Base-by-base conservation (phyloP, 1,139 yeast species). In the Pichia sp. region DNA sequence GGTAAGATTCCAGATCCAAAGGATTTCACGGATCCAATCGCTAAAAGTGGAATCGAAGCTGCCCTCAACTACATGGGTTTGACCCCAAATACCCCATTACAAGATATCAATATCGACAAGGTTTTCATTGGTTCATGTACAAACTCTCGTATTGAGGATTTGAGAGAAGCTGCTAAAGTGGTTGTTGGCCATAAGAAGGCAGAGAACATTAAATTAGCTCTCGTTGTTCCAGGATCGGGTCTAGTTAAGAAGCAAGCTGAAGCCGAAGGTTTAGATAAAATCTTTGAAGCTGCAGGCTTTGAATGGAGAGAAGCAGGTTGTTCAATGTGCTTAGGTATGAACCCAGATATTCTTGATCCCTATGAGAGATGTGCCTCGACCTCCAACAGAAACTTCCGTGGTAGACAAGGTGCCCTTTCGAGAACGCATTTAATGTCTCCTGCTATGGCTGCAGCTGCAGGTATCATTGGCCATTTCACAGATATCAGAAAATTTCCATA, bases 241-340 rank as follows among this genome's bases (percentile, higher is more conserved):
- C 78, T 93, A 57, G 95, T 93, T 62, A 93, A 92, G 74, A 76
- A 76, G 57, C 95, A 90, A 74, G 99, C 99, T 54, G 99, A 93
- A 75, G 78, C 75, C 61, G 99, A 93, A 75, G 99, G 99, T 53
- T 80, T 93, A 56, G 95, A 93, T 71, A 88, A 89, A 76, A 81
- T 93, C 58, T 93, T 93, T 66, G 83, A 78, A 66, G 90, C 82
- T 52, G 98, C 99, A 55, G 98, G 97, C 31, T 93, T 93, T 69
- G 90, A 87, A 66, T 93, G 99, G 99, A 87, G 99, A 77, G 99
- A 93, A 76, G 98, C 99, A 61, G 99, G 99, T 59, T 93, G 99
- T 75, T 92, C 98, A 51, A 93, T 93, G 99, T 93, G 99, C 76
- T 81, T 93, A 58, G 99, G 99, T 73, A 93, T 93, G 99, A 93